Conservation (phyloP, 2,329 filamentous ascomycete species). For the Aspergillus sp. region DNA sequence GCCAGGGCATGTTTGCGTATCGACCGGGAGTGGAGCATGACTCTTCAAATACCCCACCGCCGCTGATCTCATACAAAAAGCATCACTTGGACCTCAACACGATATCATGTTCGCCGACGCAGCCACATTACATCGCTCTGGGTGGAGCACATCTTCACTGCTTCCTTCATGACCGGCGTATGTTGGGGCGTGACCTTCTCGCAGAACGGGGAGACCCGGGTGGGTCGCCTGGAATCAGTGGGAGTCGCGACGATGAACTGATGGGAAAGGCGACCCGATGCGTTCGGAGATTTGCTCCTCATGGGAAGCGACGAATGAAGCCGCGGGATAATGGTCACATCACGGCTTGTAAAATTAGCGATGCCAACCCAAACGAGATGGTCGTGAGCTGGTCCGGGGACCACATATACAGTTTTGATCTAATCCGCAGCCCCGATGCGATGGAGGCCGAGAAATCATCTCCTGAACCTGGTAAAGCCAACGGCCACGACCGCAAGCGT, state of each 20-base stretch:
- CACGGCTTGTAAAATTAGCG: constrained; percentile 68
- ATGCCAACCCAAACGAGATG: constrained; percentile 65
- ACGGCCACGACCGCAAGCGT: constrained; percentile 50
- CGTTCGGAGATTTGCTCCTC: constrained; percentile 64
- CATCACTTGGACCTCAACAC: constrained; percentile 65
- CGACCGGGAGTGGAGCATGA: constrained; percentile 41
- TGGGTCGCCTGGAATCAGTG: constrained; percentile 38
- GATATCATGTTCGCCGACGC: constrained; percentile 64
- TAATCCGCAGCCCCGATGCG: constrained; percentile 58
- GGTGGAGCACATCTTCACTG: constrained; percentile 68
- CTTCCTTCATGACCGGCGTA: constrained; percentile 66
- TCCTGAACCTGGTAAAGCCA: constrained; percentile 31
- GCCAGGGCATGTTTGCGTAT: constrained; percentile 44
- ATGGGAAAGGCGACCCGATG: constrained; percentile 62
- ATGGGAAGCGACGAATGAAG: constrained; percentile 50
- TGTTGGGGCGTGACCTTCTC: constrained; percentile 60
- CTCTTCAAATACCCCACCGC: constrained; percentile 56
- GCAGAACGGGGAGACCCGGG: constrained; percentile 51
- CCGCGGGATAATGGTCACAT: constrained; percentile 60
- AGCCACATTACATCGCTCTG: constrained; percentile 67
- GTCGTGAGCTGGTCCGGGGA: constrained; percentile 68
- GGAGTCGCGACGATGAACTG: constrained; percentile 51
- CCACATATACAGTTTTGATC: constrained; percentile 65
- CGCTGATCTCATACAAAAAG: constrained; percentile 64
- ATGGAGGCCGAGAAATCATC: constrained; percentile 37